These are phyloP conservation scores for Magnusiomyces fungicola DNA, from an alignment of 1,139 yeast species.

Conservation along the genomic window DNA sequence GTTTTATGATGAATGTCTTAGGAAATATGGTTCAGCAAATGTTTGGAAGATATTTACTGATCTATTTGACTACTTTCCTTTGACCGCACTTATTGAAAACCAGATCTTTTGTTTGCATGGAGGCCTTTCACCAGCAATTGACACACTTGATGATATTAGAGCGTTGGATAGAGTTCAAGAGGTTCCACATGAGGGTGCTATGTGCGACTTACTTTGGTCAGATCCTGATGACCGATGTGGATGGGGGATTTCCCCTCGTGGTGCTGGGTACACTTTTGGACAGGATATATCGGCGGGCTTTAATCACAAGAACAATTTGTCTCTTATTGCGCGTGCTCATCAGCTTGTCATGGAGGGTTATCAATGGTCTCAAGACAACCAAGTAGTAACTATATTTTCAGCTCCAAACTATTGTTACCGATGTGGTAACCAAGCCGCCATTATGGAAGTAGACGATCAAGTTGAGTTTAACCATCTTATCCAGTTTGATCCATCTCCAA, in stretches of 20 bases:
- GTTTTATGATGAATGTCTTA: conserved; percentile 91
- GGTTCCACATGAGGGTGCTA: conserved; percentile 98
- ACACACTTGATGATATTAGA: conserved; percentile 81
- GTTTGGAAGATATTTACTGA: conserved; percentile 81
- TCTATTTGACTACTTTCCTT: conserved; percentile 87
- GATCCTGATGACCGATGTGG: conserved; percentile 96
- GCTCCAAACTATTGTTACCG: conserved; percentile 97
- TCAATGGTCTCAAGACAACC: conserved; percentile 50
- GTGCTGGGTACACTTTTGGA: conserved; percentile 96
- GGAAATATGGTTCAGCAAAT: conserved; percentile 91
- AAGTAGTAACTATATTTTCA: conserved; percentile 89
- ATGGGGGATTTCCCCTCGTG: conserved; percentile 97
- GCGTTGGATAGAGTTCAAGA: conserved; percentile 85
- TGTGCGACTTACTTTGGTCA: conserved; percentile 96
- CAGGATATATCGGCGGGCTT: conserved; percentile 80
- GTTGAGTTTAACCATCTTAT: conserved; percentile 53
- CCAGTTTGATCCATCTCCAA: conserved; percentile 89
- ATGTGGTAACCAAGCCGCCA: conserved; percentile 98
- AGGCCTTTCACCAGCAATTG: conserved; percentile 90
- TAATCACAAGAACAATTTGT: conserved; percentile 69
- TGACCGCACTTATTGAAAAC: conserved; percentile 86
- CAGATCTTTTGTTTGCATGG: conserved; percentile 91
- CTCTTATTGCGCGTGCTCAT: conserved; percentile 92
- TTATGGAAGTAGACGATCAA: conserved; percentile 88
- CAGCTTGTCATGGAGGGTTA: conserved; percentile 98